Base-by-base conservation (phyloP, 2,329 filamentous ascomycete species). In the Sclerotinia minor region DNA sequence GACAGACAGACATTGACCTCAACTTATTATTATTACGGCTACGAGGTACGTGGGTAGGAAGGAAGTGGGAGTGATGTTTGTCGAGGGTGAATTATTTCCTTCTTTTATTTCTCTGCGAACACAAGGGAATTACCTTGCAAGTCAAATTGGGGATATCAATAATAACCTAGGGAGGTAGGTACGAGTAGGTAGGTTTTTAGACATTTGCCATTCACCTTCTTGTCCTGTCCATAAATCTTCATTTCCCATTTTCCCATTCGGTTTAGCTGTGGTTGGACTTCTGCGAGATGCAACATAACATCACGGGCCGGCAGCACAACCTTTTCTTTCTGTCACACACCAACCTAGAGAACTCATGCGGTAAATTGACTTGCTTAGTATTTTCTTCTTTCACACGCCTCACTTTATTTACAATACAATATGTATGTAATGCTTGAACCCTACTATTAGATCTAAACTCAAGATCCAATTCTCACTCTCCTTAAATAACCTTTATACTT, bases 361-460 rank as follows among this genome's bases (percentile, higher is more conserved):
- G 24, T 60, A 35, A 55, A 38, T 24, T 11, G 5, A 32, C 9
- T 35, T 19, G 5, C 29, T 5, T 29, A 29, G 29, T 29, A 17
- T 38, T 49, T 49, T 49, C 44, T 49, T 49, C 35, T 29, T 29
- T 61, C 55, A 17, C 9, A 24, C 29, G 21, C 41, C 44, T 60
- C 26, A 21, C 19, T 19, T 54, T 3, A 26, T 32, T 44, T 41
- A 60, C 35, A 61, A 55, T 26, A 24, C 65, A 55, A 21, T 45
- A 63, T 67, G 65, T 67, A 63, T 67, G 65, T 67, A 63, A 67
- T 32, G 49, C 52, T 52, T 63, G 35, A 67, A 63, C 35, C 26
- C 26, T 61, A 61, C 58, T n/a, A 54, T 53, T 54, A 64, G 50
- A 64, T 53, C n/a, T 44, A 29, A 64, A 52, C 15, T 19, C 32